Percentiles rank a stretch among this genome's conserved stretches.
phyloP scores from a whole-genome alignment of 495 filamentous ascomycete species.

The Parathielavia appendiculata region DNA sequence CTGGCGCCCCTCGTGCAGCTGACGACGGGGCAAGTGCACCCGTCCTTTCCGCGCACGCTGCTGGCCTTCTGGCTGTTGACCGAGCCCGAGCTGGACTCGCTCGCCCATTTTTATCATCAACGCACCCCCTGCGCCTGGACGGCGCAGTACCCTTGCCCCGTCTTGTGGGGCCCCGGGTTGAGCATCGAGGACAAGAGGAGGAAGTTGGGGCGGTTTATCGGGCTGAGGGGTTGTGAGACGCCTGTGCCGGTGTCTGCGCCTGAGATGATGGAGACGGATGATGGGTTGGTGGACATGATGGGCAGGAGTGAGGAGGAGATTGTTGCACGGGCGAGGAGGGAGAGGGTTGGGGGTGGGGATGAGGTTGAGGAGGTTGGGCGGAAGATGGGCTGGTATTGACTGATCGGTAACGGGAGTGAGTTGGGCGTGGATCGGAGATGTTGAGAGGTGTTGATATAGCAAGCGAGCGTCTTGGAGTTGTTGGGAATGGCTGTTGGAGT shows the following conservation, averaged over 20 bases:
- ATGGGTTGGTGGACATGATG: conserved; percentile 27
- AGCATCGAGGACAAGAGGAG: conserved; percentile 55
- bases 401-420: neutral
- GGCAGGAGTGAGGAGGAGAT: conserved; percentile 35
- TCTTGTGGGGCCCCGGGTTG: conserved; percentile 35
- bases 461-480: neutral
- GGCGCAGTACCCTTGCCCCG: conserved; percentile 57
- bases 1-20: conserved; percentile 56
- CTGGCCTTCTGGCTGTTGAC: conserved; percentile 73
- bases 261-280: conserved; percentile 32
- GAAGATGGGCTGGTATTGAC: conserved; percentile 42
- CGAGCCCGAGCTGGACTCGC: conserved; percentile 59
- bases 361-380: conserved; percentile 39
- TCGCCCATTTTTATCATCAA: conserved; percentile 76
- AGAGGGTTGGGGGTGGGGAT: conserved; percentile 34
- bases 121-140: conserved; percentile 51
- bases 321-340: conserved; percentile 20
- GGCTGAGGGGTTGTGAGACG: conserved; percentile 56
- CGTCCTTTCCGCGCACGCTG: conserved; percentile 59
- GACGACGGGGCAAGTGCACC: conserved; percentile 55
- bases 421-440: neutral
- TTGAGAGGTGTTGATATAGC: neutral
- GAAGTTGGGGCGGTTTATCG: conserved; percentile 61
- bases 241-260: too few species aligned
- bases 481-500: too few species aligned